A percentile compares a stretch with the other conserved stretches of the same genome.
These are phyloP conservation scores for Xylaria curta DNA, from an alignment of 495 filamentous ascomycete genomes.

Conservation along the genomic window DNA sequence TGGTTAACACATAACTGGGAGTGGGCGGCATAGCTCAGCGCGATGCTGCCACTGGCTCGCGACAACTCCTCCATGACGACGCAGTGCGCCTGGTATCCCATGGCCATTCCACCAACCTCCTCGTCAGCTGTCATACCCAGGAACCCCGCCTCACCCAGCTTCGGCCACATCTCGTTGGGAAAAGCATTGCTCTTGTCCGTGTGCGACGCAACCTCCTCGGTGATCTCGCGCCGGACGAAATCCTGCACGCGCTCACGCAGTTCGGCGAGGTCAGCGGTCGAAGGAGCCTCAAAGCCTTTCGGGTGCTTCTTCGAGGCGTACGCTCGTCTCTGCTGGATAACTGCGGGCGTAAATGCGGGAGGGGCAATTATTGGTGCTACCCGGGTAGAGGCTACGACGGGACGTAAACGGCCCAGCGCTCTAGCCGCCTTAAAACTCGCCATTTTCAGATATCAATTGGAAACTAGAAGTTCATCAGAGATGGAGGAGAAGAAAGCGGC, in stretches of 20 bases:
- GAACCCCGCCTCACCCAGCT: constrained; percentile 89
- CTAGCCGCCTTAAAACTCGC: constrained; percentile 40
- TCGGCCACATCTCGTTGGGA: constrained; percentile 89
- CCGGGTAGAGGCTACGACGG: constrained; percentile 31
- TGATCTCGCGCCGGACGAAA: constrained; percentile 84
- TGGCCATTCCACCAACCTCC: constrained; percentile 84
- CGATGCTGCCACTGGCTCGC: constrained; percentile 77
- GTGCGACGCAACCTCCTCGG: constrained; percentile 78
- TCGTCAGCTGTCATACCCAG: constrained; percentile 95
- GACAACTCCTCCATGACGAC: constrained; percentile 91
- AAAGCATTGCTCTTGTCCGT: constrained; percentile 91
- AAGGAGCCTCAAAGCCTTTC: constrained; percentile 77
- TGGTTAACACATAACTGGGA: constrained; percentile 98
- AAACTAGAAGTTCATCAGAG: constrained; percentile 10
- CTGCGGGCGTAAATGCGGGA: constrained; percentile 25
- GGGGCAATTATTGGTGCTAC: constrained; percentile 14
- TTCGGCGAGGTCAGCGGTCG: constrained; percentile 77
- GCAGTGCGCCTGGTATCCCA: constrained; percentile 98
- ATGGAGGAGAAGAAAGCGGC: background rate
- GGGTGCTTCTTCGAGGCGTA: constrained; percentile 86
- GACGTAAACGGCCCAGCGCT: constrained; percentile 38
- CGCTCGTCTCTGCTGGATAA: constrained; percentile 43
- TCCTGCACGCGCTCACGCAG: constrained; percentile 91
- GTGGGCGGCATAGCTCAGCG: constrained; percentile 90
- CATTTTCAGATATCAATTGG: constrained; percentile 29